Evolutionary conservation across 192 early-diverging fungal species (phyloP), one percentile per base, ranked within the genome.

Genomic region (Coemansia sp.): DNA sequence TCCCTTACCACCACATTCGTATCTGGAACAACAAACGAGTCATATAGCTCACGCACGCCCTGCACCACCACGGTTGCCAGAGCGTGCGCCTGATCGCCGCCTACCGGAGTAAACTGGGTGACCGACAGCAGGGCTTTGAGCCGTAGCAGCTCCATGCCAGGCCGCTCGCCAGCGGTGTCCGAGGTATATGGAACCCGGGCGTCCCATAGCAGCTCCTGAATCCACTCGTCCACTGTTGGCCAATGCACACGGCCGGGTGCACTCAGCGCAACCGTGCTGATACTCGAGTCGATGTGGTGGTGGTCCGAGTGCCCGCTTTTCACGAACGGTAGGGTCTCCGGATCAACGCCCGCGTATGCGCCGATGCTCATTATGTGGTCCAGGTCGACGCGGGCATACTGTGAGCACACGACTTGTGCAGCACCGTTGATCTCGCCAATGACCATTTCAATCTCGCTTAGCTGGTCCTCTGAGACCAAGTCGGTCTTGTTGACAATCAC

Each of bases 401-500:
- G 48, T 30, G 63, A 21, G 10, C 42, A 48, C 2, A 20, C 35
- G 2, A 65, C 38, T n/a, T 54, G 39, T n/a, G 70, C 75, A 1
- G 59, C 60, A 0, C 62, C 60, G 35, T 82, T 78, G 22, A 72
- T 79, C 27, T 21, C 36, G 10, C 25, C 46, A 7, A 85, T 20
- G 20, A 50, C 55, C 3, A 27, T 22, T 26, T 87, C 81, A 14
- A 83, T 41, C 2, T 47, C 52, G 30, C 64, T 50, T 4, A 85
- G 48, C 22, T 75, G 61, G 5, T 58, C 20, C 10, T 60, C 63
- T 0, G 58, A 39, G 8, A 91, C 83, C 6, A 93, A 54, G 58
- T 96, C 93, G 6, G 71, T 76, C 60, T 96, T 96, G 81, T 96
- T 96, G 26, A 96, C 35, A 12, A 94, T 70, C 8, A 96, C 83